These are phyloP conservation scores for Teunomyces kruisii DNA, from an alignment of 805 yeast genomes.

Conservation along the genomic window DNA sequence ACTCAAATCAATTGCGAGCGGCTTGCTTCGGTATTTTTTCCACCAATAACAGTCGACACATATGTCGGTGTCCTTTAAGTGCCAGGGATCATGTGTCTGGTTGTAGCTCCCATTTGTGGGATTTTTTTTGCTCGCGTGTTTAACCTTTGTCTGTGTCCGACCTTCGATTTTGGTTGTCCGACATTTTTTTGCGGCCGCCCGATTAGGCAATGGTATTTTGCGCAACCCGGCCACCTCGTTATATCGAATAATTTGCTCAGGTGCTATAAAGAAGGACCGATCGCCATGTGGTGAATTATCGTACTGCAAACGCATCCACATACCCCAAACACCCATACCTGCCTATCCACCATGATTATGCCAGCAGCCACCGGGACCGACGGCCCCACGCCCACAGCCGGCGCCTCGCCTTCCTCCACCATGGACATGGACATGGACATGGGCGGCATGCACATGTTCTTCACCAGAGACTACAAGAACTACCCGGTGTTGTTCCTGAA, in stretches of 20 bases:
- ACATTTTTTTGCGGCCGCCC: background rate
- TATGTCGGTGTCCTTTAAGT: no score
- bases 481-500: constrained; percentile 65
- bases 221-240: background rate
- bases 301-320: no score
- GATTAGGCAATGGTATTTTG: background rate
- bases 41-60: no score
- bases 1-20: no score
- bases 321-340: background rate
- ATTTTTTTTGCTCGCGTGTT: no score
- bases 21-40: no score
- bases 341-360: background rate
- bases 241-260: constrained; percentile 1
- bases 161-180: no score
- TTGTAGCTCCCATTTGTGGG: no score
- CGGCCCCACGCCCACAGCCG: background rate
- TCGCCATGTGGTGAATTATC: no score
- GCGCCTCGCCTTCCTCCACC: background rate
- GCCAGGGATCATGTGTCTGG: no score
- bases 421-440: constrained; percentile 15
- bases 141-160: no score
- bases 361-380: background rate
- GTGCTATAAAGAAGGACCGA: background rate
- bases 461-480: constrained; percentile 49
- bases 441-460: constrained; percentile 47